These are phyloP conservation scores for Naganishia onofrii DNA, from an alignment of 768 basidiomycete genomes.

Conservation along the genomic window DNA sequence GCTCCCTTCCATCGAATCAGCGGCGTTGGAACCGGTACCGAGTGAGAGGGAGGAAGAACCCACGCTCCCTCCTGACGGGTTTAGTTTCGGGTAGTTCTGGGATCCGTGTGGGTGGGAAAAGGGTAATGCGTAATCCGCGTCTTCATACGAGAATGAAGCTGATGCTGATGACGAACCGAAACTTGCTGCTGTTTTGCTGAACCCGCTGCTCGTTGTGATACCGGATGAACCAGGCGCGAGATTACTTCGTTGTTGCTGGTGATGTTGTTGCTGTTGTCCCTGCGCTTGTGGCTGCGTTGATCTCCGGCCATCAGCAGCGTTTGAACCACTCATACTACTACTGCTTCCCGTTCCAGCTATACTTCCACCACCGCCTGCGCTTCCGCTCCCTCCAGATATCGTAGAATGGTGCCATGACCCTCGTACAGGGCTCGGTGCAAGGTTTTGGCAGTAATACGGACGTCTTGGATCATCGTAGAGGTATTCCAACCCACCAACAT, in stretches of 20 bases:
- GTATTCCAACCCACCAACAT: constrained; percentile 14
- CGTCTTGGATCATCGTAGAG: constrained; percentile 32
- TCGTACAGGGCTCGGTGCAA: not conserved
- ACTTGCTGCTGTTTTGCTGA: constrained; percentile 14
- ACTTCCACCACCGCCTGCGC: not conserved
- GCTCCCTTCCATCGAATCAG: too few relatives aligned
- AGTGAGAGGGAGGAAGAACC: too few relatives aligned
- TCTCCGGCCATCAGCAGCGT: not conserved
- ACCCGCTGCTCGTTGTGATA: constrained; percentile 8
- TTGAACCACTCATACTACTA: not conserved
- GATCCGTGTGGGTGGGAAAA: not conserved
- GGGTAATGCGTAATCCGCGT: constrained; percentile 20
- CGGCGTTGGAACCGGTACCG: too few relatives aligned
- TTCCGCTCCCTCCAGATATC: not conserved
- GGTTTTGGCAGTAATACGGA: constrained; percentile 23
- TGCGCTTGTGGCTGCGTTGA: not conserved
- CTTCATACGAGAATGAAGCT: not conserved
- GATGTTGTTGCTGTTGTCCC: too few relatives aligned
- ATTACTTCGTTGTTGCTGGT: not conserved
- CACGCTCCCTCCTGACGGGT: too few relatives aligned
- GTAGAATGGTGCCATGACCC: constrained; percentile 1
- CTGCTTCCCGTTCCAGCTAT: constrained; percentile 5
- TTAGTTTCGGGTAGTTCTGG: too few relatives aligned
- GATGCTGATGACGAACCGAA: not conserved
- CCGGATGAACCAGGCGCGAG: constrained; percentile 16